Evolutionary conservation across 1,284 basidiomycete genomes (phyloP).

Genomic region (Salmacisia buchloeana): DNA sequence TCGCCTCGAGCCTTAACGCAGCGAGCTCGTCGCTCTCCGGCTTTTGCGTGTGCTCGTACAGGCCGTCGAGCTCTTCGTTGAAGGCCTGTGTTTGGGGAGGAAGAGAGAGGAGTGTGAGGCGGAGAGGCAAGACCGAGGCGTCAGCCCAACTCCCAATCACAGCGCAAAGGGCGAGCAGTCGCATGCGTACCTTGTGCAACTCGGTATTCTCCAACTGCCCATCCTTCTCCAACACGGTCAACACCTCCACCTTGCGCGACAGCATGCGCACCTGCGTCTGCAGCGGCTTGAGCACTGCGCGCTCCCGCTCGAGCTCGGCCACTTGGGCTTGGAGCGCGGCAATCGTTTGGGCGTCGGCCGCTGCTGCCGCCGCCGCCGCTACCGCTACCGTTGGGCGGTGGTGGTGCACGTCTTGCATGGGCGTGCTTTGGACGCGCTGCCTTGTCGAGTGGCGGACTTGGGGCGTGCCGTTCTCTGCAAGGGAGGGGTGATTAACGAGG

Average conservation of each 20-base stretch:
- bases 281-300: constrained; percentile 11
- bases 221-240: constrained; percentile 41
- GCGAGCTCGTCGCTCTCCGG: constrained; percentile 31
- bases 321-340: neutral
- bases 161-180: neutral
- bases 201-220: constrained; percentile 46
- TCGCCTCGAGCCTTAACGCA: constrained; percentile 27
- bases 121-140: too few relatives aligned
- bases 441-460: neutral
- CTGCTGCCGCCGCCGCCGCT: constrained; percentile 16
- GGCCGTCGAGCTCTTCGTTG: constrained; percentile 46
- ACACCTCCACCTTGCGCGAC: constrained; percentile 32
- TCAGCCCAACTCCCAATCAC: neutral
- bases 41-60: constrained; percentile 43
- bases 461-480: neutral
- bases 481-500: too few relatives aligned
- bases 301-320: neutral
- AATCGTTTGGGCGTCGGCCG: constrained; percentile 18
- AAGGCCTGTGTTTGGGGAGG: constrained; percentile 23
- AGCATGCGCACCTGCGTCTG: constrained; percentile 28
- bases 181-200: constrained; percentile 31
- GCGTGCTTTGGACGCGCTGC: neutral
- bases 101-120: neutral
- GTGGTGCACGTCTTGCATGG: constrained; percentile 11
- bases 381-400: constrained; percentile 15